These are phyloP conservation scores for Calcarisporium arbuscula DNA, from an alignment of 2,329 filamentous ascomycete species.

Conservation along the genomic window DNA sequence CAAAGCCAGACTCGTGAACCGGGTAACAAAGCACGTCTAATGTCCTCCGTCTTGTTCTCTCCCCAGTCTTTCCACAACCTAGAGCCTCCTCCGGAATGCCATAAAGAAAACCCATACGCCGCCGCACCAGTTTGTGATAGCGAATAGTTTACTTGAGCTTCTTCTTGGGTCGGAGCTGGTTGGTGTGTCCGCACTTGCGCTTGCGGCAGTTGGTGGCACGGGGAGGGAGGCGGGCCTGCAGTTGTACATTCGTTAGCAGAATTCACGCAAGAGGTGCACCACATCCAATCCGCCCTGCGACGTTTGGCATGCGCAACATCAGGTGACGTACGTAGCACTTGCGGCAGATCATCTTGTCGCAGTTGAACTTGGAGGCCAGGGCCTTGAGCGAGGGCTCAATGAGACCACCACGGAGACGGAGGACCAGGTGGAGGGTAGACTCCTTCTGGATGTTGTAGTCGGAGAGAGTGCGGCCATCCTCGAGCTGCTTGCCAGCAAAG, in stretches of 20 bases:
- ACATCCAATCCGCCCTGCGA: too few relatives aligned
- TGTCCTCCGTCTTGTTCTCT: too few relatives aligned
- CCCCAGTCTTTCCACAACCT: too few relatives aligned
- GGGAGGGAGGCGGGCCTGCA: constrained; percentile 75
- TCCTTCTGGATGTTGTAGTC: constrained; percentile 99
- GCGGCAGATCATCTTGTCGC: constrained; percentile 99
- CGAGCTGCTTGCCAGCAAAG: constrained; percentile 98
- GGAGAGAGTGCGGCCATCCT: constrained; percentile 92
- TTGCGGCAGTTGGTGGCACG: constrained; percentile 99
- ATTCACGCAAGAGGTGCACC: too few relatives aligned
- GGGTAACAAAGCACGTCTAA: constrained; percentile 28
- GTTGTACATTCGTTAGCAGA: constrained; percentile 10
- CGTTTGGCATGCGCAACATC: too few relatives aligned
- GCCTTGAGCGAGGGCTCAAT: constrained; percentile 99
- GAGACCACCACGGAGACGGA: constrained; percentile 98
- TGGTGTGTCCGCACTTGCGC: constrained; percentile 99
- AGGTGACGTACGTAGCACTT: constrained; percentile 95
- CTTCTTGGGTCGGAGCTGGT: constrained; percentile 99
- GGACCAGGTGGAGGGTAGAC: constrained; percentile 96
- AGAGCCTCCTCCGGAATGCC: constrained; percentile 33
- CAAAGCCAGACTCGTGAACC: constrained; percentile 30
- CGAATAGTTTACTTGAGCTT: constrained; percentile 73
- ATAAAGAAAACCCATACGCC: constrained; percentile 42
- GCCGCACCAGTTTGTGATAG: constrained; percentile 34
- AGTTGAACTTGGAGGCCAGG: constrained; percentile 99